Evolutionary conservation across 805 yeast genomes (phyloP), one percentile per base, ranked within the genome.

Genomic region (Teunomyces pallodes): DNA sequence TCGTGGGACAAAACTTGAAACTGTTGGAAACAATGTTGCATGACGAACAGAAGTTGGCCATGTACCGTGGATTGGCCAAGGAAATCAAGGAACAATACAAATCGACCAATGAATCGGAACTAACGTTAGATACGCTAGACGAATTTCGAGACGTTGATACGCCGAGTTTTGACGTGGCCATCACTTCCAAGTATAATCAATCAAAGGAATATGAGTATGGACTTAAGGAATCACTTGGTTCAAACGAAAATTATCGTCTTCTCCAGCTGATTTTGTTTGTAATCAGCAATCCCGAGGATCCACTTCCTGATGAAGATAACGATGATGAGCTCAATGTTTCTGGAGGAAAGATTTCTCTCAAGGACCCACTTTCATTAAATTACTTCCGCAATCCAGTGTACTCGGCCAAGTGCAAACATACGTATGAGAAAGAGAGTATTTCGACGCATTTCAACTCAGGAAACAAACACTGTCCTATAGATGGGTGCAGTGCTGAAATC

Each of bases 301-400:
- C 87, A 5, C 56, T 86, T 14, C 88, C 89, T 0, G 77, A 71
- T 12, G 66, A 60, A 1, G 62, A 57, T 0, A 82, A 74, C 10
- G 84, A 79, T 33, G 88, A 83, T 17, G 92, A 84, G 17, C 41
- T 87, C 29, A 79, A 75, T 36, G 76, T 87, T 5, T 81, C 80
- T 8, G 95, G 94, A 47, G 94, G 94, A 33, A 78, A 68, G 32
- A 69, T 87, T n/a, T 81, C 83, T 42, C 60, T 87, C 48, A 75
- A 71, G 24, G 90, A 91, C 60, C 92, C 92, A 0, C 70, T 87
- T 10, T 80, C 90, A 0, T 59, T 77, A 49, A 69, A 74, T 45
- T 61, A 69, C 38, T 84, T 79, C 61, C 69, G 62, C 17, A 66
- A 65, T 3, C 94, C 95, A 0, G 70, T 79, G 56, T 75, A 69